These are phyloP conservation scores for Ballota nigra DNA, from an alignment of 257 asterid genomes.

Conservation along the genomic window DNA sequence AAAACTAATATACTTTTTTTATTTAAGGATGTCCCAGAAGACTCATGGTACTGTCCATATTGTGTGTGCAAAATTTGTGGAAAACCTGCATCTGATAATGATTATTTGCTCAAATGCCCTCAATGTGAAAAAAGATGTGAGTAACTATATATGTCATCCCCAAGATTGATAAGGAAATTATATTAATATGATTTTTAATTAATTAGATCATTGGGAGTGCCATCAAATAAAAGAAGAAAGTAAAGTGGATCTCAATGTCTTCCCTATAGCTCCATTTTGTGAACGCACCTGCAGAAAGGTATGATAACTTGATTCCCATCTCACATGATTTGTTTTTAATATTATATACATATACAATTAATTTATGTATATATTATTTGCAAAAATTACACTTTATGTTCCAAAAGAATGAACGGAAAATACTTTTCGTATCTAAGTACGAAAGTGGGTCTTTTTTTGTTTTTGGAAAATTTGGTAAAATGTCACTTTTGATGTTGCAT, in stretches of 20 bases:
- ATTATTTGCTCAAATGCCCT: conserved; percentile 32
- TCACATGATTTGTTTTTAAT: neutral
- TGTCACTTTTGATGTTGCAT: no score
- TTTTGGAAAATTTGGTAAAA: no score
- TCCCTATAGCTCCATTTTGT: conserved; percentile 43
- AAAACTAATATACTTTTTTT: neutral
- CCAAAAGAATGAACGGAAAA: no score
- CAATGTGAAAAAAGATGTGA: conserved; percentile 53
- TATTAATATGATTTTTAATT: neutral
- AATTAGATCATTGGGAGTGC: conserved; percentile 60
- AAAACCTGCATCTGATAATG: neutral
- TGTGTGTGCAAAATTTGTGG: conserved; percentile 32
- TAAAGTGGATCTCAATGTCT: conserved; percentile 37
- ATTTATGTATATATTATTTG: no score
- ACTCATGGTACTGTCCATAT: conserved; percentile 28
- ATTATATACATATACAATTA: neutral
- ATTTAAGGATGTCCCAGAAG: conserved; percentile 23
- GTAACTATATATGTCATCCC: neutral
- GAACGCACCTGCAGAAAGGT: conserved; percentile 48
- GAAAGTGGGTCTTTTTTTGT: no score
- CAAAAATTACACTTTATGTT: no score
- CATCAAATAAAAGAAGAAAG: conserved; percentile 25
- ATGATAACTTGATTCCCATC: neutral
- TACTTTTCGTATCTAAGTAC: no score
- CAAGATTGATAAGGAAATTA: neutral